Evolutionary conservation across 305 asterid species (phyloP), one percentile per base, ranked within the genome.

Genomic region (Fraxinus ornus): DNA sequence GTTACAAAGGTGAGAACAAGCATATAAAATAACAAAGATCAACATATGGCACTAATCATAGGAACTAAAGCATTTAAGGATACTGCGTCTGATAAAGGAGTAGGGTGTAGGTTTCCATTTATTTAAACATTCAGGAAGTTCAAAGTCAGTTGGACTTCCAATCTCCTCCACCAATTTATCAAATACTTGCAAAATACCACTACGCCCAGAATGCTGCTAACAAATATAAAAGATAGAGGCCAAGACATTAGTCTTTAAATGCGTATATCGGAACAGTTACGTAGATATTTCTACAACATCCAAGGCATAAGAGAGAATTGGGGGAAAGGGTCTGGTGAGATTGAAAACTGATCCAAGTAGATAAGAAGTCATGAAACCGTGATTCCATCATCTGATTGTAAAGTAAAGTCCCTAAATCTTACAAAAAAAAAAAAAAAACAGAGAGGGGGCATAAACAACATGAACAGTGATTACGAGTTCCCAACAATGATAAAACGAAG

Each of bases 81-180:
- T 96, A 96, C 99, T 96, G 86, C 98, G 98, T 86, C 86, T 92
- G 88, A 96, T 96, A 80, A 32, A 81, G 78, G 91, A 88, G 92
- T 85, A 95, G 49, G 96, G 79, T 17, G 93, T 83, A 17, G 91
- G 87, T 80, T 90, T 94, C 95, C 91, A 87, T 79, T 88, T 90
- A 82, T 86, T 89, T 77, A 89, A 88, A 85, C 94, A 89, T 83
- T 93, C 94, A 26, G 99, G 98, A 85, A 96, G 98, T 80, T 93
- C 94, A 91, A 96, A 96, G 87, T 94, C 98, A 73, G 90, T 91
- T 30, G 92, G 93, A 78, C 88, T 89, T 86, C 97, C 94, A 84
- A 94, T 91, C 86, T 90, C 91, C 83, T 83, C 88, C 87, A 75
- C 87, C 89, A 93, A 82, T 79, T 91, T 92, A 87, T 79, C 84